Base-by-base conservation (phyloP, 2,329 filamentous ascomycete species). In the Tricladium varicosporioides region DNA sequence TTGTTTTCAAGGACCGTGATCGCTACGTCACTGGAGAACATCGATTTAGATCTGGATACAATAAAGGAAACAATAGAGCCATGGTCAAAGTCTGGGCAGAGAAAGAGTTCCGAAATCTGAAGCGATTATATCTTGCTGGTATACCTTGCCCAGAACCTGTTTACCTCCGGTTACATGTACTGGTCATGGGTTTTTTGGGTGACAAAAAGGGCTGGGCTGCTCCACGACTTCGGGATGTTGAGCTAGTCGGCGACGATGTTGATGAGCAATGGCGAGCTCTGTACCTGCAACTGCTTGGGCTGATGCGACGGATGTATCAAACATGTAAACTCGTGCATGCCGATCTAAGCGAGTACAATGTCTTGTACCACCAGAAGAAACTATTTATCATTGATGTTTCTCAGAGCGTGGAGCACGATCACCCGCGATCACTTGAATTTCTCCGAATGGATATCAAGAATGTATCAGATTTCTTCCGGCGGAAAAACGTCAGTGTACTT, bases 21-120 rank as follows among this genome's bases (percentile, higher is more conserved):
- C 88, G 92, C 68, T 99, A 99, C 74, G 94, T 99, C 61, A 89
- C 88, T 0, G 94, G 94, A 63, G 94, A 99, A 75, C 92, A 92
- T 75, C 82, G 94, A 19, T 99, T 99, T 79, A 85, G 91, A 65
- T 82, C 86, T 60, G 93, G 93, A 50, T 94, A 93, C 71, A 94
- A 93, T 75, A 97, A 97, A 78, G 89, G 89, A 64, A 96, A 92
- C 75, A 96, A 92, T 76, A 85, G 92, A 49, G 92, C 93, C 65
- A 97, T 97, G 93, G 93, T 99, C 65, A 96, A 96, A 74, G 80
- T 97, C 19, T 99, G 94, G 94, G 95, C 95, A 0, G 93, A 99
- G 76, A 99, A 99, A 76, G 94, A 99, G 75, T 96, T 95, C 77
- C 85, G 94, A 44, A 99, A 99, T 74, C 75, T 99, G 68, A 87